Percentiles rank a stretch among this genome's conserved stretches.
Conservation (phyloP, 805 yeast genomes). For the Schwanniomyces pseudopolymorphus region DNA sequence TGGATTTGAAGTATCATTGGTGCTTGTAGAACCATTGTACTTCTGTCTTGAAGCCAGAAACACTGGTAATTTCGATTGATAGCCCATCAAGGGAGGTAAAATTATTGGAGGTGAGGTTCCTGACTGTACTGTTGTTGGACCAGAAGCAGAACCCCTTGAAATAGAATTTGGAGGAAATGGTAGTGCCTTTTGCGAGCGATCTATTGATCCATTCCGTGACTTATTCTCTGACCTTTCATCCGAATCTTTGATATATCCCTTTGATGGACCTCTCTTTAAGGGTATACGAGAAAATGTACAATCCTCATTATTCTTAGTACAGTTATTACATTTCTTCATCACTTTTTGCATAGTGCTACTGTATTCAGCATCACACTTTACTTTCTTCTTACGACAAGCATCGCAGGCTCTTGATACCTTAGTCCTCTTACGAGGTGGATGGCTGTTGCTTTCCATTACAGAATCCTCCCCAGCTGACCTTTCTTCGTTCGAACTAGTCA, state of each 20-base stretch:
- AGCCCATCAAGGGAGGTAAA: constrained; percentile 28
- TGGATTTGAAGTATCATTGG: constrained; percentile 11
- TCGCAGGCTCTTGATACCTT: constrained; percentile 84
- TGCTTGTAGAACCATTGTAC: constrained; percentile 8
- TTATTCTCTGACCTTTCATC: constrained; percentile 33
- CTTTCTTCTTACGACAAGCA: constrained; percentile 71
- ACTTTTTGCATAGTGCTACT: constrained; percentile 44
- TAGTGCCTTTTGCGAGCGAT: constrained; percentile 8
- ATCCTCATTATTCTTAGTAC: constrained; percentile 55
- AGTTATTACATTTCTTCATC: constrained; percentile 59
- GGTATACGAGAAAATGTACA: constrained; percentile 75
- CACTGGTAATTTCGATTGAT: constrained; percentile 9
- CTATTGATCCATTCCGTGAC: constrained; percentile 1
- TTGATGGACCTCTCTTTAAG: constrained; percentile 75
- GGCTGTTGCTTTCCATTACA: background rate
- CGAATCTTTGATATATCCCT: constrained; percentile 57
- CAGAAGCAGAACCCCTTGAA: background rate
- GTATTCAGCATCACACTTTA: constrained; percentile 65
- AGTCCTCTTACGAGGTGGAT: constrained; percentile 52
- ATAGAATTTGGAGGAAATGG: constrained; percentile 7
- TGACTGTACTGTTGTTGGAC: constrained; percentile 4
- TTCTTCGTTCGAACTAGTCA: constrained; percentile 4
- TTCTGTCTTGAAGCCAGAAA: constrained; percentile 7
- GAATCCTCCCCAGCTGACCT: constrained; percentile 3
- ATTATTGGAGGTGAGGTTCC: constrained; percentile 22